Evolutionary conservation across 139 green algal species (phyloP), one percentile per base, ranked within the genome.

Genomic region (Chlamydomonas eustigma): DNA sequence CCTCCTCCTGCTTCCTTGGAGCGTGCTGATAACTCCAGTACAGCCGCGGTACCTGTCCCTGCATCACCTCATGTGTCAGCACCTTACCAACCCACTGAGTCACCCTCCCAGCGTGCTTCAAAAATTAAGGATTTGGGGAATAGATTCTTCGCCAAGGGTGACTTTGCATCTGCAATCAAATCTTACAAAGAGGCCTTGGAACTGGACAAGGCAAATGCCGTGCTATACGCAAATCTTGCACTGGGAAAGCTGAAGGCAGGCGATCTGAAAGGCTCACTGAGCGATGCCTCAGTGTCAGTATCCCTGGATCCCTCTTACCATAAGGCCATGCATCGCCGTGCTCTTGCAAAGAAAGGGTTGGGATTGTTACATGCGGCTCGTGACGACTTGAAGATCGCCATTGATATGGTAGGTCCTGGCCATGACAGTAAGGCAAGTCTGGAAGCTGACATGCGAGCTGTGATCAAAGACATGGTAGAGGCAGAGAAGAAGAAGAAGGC

Each of bases 321-420:
- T 28, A 85, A 85, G 71, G 80, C 80, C 31, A 33, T 79, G 75
- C 73, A 81, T 72, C 75, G 78, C 35, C 71, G 76, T 2, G 75
- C 75, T 32, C 58, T 65, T 8, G 79, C 79, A 34, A 84, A 84
- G 70, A 25, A 37, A 25, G 35, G 74, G 44, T 70, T 84, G 36
- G 36, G 37, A 3, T 71, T 84, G 75, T 70, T 71, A 44, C 69
- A 81, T 69, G 32, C 63, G 1, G 63, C 71, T 6, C 31, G 33
- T 22, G 51, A 32, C 6, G 79, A 84, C 51, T 35, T 84, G 37
- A 73, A 76, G 68, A 44, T 4, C 2, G 74, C 74, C 37, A 37
- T 64, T 1, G 74, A 80, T 24, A 39, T 82, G 31, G 8, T 75
- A 0, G 68, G 38, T 6, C 34, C 69, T 31, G 64, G 58, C 4